Conservation (phyloP, 2,329 filamentous ascomycete species). For the Coleophoma eucalyptorum region DNA sequence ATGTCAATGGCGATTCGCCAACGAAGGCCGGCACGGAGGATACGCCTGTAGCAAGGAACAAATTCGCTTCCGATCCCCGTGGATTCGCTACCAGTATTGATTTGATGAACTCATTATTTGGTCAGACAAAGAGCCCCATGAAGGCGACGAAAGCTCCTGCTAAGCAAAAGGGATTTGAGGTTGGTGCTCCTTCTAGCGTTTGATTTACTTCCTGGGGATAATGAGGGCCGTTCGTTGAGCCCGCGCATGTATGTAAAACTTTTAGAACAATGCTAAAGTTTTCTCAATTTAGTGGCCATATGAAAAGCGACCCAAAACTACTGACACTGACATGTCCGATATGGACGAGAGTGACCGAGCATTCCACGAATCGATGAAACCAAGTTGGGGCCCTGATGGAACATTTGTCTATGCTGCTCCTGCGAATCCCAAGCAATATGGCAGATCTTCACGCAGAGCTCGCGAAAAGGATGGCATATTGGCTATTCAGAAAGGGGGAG, state of each 20-base stretch:
- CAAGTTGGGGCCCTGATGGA: slow-evolving; percentile 74
- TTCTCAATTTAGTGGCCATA: slow-evolving; percentile 72
- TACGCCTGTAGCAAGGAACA: slow-evolving; percentile 30
- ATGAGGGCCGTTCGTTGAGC: slow-evolving; percentile 23
- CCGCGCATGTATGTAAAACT: slow-evolving; percentile 30
- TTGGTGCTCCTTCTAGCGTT: slow-evolving; percentile 58
- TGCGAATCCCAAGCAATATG: slow-evolving; percentile 29
- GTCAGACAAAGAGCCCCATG: slow-evolving; percentile 59
- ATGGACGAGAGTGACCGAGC: slow-evolving; percentile 59
- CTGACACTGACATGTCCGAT: slow-evolving; percentile 55
- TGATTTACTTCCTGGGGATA: slow-evolving; percentile 12
- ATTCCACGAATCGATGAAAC: slow-evolving; percentile 72
- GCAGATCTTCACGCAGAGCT: slow-evolving; percentile 20
- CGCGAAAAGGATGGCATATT: slow-evolving; percentile 41
- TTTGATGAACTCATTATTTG: slow-evolving; percentile 92
- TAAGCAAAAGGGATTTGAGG: slow-evolving; percentile 77
- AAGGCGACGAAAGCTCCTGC: slow-evolving; percentile 50
- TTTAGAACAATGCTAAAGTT: slow-evolving; percentile 42
- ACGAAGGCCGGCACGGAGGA: slow-evolving; percentile 45
- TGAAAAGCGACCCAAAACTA: slow-evolving; percentile 70
- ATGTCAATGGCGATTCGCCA: slow-evolving; percentile 29
- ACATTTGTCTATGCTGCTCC: slow-evolving; percentile 62
- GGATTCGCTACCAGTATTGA: slow-evolving; percentile 88
- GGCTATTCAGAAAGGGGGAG: slow-evolving; percentile 48
- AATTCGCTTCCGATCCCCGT: slow-evolving; percentile 37